Evolutionary conservation across 352 stramenopile genomes (phyloP).

Genomic region (Phytophthora foliorum): DNA sequence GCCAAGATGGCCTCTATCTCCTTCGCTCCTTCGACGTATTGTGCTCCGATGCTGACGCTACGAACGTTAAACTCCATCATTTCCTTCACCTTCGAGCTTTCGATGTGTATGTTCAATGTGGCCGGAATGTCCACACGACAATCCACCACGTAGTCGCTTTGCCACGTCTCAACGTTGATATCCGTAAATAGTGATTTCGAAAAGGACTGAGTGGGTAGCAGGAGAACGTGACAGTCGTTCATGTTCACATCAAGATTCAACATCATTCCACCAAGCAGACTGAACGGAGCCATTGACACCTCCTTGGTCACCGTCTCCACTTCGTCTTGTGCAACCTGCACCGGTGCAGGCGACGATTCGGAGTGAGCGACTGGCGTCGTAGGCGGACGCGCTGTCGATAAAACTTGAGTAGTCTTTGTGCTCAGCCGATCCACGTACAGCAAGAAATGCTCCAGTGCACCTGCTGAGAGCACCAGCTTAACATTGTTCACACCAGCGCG

Average conservation of each 20-base stretch:
- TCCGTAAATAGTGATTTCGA: slow-evolving; percentile 68
- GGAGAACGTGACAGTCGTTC: slow-evolving; percentile 65
- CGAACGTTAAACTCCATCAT: slow-evolving; percentile 58
- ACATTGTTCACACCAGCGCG: slow-evolving; percentile 57
- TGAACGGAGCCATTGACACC: slow-evolving; percentile 74
- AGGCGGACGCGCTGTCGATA: slow-evolving; percentile 53
- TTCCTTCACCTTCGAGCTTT: slow-evolving; percentile 60
- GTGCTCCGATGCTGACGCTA: slow-evolving; percentile 58
- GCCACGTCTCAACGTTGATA: slow-evolving; percentile 55
- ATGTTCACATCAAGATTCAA: slow-evolving; percentile 58
- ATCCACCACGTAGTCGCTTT: slow-evolving; percentile 58
- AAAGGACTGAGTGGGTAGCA: slow-evolving; percentile 57
- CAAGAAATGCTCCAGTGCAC: slow-evolving; percentile 70
- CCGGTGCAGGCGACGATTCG: slow-evolving; percentile 37
- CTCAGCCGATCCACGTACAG: slow-evolving; percentile 69
- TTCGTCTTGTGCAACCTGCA: slow-evolving; percentile 45
- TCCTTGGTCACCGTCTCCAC: slow-evolving; percentile 43
- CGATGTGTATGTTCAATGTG: slow-evolving; percentile 52
- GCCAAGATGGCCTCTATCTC: slow-evolving; percentile 56
- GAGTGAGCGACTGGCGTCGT: slow-evolving; percentile 36
- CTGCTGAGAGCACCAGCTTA: slow-evolving; percentile 50
- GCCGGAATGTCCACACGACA: slow-evolving; percentile 63
- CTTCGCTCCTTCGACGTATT: slow-evolving; percentile 56
- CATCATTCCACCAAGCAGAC: slow-evolving; percentile 62
- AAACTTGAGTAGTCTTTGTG: slow-evolving; percentile 59